phyloP scores from a whole-genome alignment of 1,139 yeast genomes.

The Nakaseomyces sp. region DNA sequence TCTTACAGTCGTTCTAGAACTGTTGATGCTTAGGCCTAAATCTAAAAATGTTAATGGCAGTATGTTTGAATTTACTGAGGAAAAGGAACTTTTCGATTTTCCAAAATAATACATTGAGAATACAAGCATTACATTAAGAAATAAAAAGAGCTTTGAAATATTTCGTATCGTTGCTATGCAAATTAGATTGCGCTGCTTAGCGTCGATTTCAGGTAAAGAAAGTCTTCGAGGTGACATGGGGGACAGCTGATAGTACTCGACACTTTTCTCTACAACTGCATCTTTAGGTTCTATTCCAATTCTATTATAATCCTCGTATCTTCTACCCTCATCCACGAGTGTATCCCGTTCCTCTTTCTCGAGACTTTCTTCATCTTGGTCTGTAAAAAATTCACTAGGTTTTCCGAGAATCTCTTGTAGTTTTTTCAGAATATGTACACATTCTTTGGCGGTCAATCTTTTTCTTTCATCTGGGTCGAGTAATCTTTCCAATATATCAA shows the following conservation, averaged over 20 bases:
- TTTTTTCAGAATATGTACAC: conserved; percentile 30
- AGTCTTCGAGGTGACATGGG: not conserved
- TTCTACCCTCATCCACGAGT: not conserved
- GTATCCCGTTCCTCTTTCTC: not conserved
- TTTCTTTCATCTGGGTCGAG: conserved; percentile 32
- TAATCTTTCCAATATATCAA: conserved; percentile 34
- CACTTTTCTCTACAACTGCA: not conserved
- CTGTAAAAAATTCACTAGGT: not conserved
- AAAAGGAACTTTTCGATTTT: not conserved
- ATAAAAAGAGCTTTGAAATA: not conserved
- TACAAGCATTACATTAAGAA: not conserved
- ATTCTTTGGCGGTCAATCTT: conserved; percentile 40
- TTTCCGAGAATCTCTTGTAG: conserved; percentile 8
- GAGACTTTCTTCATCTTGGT: not conserved
- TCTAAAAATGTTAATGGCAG: not conserved
- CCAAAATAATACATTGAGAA: not conserved
- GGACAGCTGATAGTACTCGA: not conserved
- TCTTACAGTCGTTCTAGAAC: not conserved
- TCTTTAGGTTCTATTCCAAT: not conserved
- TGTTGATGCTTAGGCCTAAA: not conserved
- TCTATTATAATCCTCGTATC: not conserved
- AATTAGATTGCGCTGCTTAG: not conserved
- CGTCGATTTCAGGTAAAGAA: not conserved
- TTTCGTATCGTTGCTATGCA: not conserved
- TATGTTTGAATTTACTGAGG: not conserved